Conservation (phyloP, 2,329 filamentous ascomycete genomes). For the Furcasterigmium furcatum region DNA sequence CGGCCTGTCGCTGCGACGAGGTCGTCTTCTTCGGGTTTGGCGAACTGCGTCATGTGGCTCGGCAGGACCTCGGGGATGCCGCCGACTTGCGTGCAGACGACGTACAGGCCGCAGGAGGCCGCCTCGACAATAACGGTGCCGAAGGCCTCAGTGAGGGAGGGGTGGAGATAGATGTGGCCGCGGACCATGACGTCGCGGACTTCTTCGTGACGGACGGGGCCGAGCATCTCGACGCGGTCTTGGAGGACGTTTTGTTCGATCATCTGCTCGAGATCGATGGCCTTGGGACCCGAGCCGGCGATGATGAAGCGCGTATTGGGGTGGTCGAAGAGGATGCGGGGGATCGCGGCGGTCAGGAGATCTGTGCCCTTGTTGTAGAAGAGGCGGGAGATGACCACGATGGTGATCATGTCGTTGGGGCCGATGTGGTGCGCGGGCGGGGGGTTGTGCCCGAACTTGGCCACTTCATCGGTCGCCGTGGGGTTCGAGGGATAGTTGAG, state of each 20-base stretch:
- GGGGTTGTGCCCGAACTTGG: conserved; percentile 36
- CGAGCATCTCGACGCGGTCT: conserved; percentile 88
- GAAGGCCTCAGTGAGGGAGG: conserved; percentile 92
- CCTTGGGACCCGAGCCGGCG: conserved; percentile 91
- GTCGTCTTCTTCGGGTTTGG: conserved; percentile 94
- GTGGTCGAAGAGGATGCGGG: conserved; percentile 83
- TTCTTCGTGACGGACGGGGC: conserved; percentile 90
- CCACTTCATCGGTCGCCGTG: conserved; percentile 15
- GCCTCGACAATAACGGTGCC: conserved; percentile 98
- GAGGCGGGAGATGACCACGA: conserved; percentile 93
- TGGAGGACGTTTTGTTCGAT: conserved; percentile 92
- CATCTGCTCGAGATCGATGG: conserved; percentile 98
- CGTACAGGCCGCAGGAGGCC: conserved; percentile 90
- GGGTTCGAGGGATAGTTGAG: conserved; percentile 34
- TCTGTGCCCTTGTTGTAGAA: conserved; percentile 99
- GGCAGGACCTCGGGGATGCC: conserved; percentile 96
- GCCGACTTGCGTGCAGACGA: conserved; percentile 94
- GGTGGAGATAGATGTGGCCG: conserved; percentile 94
- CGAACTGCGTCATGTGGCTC: conserved; percentile 95
- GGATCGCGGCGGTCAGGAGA: conserved; percentile 92
- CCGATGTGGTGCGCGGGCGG: conserved; percentile 67
- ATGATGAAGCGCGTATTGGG: conserved; percentile 97
- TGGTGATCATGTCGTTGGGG: conserved; percentile 85
- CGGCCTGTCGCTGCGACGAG: conserved; percentile 84
- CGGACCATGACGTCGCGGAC: conserved; percentile 97